Percentiles rank a stretch among this genome's conserved stretches.
Conservation (phyloP, 805 yeast genomes). For the Myxozyma geophila region DNA sequence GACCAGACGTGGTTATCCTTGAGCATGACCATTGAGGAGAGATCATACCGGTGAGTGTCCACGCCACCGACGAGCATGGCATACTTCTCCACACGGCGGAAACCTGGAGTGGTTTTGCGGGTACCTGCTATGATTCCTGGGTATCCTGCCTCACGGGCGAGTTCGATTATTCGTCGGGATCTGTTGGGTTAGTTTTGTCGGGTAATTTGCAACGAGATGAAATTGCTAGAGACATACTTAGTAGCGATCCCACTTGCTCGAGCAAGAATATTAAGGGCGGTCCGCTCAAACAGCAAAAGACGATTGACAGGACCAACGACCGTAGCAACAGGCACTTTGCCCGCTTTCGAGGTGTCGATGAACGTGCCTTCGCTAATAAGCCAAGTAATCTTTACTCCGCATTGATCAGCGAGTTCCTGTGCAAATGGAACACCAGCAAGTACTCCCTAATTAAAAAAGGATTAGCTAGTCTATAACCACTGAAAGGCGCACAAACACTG, state of each 20-base stretch:
- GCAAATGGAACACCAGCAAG: slow-evolving; percentile 90
- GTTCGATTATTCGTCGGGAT: slow-evolving; percentile 57
- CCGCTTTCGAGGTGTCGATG: slow-evolving; percentile 52
- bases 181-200: slow-evolving; percentile 2
- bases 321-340: slow-evolving; percentile 74
- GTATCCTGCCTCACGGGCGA: slow-evolving; percentile 72
- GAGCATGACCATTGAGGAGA: slow-evolving; percentile 93
- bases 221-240: slow-evolving; percentile 42
- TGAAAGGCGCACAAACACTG: too few species aligned
- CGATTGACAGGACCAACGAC: slow-evolving; percentile 82
- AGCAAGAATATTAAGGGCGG: slow-evolving; percentile 79
- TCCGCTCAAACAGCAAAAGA: slow-evolving; percentile 81
- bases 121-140: slow-evolving; percentile 92
- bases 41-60: slow-evolving; percentile 89
- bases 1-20: slow-evolving; percentile 94
- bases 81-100: slow-evolving; percentile 84
- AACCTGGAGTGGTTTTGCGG: slow-evolving; percentile 96
- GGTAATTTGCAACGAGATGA: not conserved
- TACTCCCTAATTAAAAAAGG: slow-evolving; percentile 54
- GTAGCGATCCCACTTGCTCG: slow-evolving; percentile 90
- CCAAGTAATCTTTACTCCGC: slow-evolving; percentile 77
- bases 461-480: not conserved
- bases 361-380: slow-evolving; percentile 67
- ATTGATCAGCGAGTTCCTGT: slow-evolving; percentile 77
- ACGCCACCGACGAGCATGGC: slow-evolving; percentile 96